Evolutionary conservation across 1,284 basidiomycete species (phyloP), one percentile per base, ranked within the genome.

Genomic region (Sanguinoderma infundibulare): DNA sequence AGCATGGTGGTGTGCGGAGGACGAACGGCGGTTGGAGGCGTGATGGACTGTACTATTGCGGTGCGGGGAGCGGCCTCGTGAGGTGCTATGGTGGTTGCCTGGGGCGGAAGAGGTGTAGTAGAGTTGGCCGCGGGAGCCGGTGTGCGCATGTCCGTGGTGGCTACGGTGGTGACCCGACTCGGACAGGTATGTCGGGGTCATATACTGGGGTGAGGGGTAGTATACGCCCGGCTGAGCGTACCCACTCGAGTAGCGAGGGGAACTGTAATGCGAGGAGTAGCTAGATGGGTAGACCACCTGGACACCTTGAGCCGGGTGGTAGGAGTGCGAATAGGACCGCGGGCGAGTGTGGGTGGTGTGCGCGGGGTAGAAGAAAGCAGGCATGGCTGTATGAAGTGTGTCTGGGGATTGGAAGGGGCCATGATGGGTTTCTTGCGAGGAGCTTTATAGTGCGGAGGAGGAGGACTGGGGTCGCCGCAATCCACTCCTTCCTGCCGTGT

Each of bases 281-380:
- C 59, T 55, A 51, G 60, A 53, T 36, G 65, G 62, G 65, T 67
- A 67, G 53, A 62, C 57, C 14, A 66, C 39, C 50, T 55, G 62
- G 32, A 59, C 55, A 39, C n/a, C 30, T 5, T 57, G 46, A 17
- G 52, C 30, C 10, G 59, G 62, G 17, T 57, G 46, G 57, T 64
- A 60, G 53, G 67, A 61, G 47, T 64, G 62, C 34, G 72, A 72
- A 53, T 67, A 62, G 8, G 67, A 59, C 53, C 70, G 60, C 38
- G 60, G 49, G 56, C 61, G 68, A 52, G 66, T 57, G 32, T 51
- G 61, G 39, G 67, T 56, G 54, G 65, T 34, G 14, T 64, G 62
- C 55, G 56, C 30, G 28, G 66, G 57, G 50, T 69, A 64, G 69
- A 68, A 69, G 69, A 69, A 72, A 17, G 72, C 60, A 38, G 69